phyloP scores from a whole-genome alignment of 1,284 basidiomycete genomes.

The Cryptococcus maquisensis region DNA sequence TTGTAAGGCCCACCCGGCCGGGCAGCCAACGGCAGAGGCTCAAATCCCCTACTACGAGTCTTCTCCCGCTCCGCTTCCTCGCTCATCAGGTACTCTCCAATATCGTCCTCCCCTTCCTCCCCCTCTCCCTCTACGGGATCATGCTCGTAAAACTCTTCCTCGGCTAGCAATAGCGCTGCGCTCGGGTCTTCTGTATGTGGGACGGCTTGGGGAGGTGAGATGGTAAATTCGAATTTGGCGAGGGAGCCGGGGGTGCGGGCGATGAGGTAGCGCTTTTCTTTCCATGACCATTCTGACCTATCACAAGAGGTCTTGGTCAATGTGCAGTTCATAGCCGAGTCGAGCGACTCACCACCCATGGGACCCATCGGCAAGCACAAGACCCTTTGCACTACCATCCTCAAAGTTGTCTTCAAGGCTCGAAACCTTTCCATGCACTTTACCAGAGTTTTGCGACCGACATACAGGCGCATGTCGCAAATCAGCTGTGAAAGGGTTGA shows the following conservation, averaged over 20 bases:
- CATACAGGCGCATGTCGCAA: slow-evolving; percentile 24
- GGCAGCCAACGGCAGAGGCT: slow-evolving; percentile 14
- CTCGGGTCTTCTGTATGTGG: slow-evolving; percentile 4
- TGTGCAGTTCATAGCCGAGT: too few species aligned
- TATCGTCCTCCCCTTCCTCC: not conserved
- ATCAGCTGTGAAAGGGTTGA: slow-evolving; percentile 11
- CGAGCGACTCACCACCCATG: slow-evolving; percentile 26
- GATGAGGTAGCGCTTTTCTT: slow-evolving; percentile 40
- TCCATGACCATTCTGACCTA: slow-evolving; percentile 35
- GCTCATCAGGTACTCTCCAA: not conserved
- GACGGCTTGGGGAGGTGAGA: slow-evolving; percentile 9
- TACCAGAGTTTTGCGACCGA: slow-evolving; percentile 34
- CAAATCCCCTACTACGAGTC: slow-evolving; percentile 5
- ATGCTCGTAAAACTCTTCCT: slow-evolving; percentile 1
- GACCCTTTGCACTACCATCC: slow-evolving; percentile 13
- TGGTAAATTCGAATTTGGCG: slow-evolving; percentile 33
- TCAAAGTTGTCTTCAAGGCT: slow-evolving; percentile 12
- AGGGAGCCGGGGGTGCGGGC: slow-evolving; percentile 29
- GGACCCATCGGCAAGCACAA: slow-evolving; percentile 17
- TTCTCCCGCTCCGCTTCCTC: not conserved
- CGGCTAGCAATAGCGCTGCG: slow-evolving; percentile 3
- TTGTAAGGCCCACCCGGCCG: slow-evolving; percentile 16
- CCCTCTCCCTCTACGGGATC: not conserved
- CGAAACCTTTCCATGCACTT: slow-evolving; percentile 21
- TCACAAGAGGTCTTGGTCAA: too few species aligned